Evolutionary conservation across 1,284 basidiomycete species (phyloP), one percentile per base, ranked within the genome.

Genomic region (Singerocomus rubriflavus): DNA sequence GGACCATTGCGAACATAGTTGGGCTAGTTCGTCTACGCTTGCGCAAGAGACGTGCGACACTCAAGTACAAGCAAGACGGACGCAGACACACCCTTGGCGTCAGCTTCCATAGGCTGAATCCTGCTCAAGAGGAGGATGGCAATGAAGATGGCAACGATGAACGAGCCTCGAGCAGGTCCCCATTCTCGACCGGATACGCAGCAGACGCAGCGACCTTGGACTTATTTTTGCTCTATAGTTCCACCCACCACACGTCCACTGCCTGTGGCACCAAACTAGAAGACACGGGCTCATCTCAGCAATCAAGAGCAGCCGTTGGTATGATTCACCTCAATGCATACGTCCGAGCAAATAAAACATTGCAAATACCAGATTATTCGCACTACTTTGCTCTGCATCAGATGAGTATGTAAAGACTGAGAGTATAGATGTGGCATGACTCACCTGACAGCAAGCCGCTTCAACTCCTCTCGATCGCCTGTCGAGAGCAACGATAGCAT

Each of bases 341-440:
- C 16, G 94, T 96, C 52, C 97, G 80, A 25, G 97, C 92, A 67
- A 99, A 97, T 53, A 82, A 49, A 84, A 79, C 3, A 86, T 84
- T 6, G 92, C 92, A 70, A 99, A 98, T 5, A 96, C 93, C 47
- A 99, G 76, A 71, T 99, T 98, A 65, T 95, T 95, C 57, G 85
- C 82, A 1, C 93, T 93, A 62, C 89, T 88, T 55, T 79, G 75
- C 60, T 78, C 85, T 82, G 65, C 26, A 40, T 21, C 21, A 21
- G 4, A 21, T 21, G 21, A 21, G 21, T 4, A 21, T 47, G 13
- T 4, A 9, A 43, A 44, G 34, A 44, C 0, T 2, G 8, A n/a
- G 10, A 1, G 3, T 3, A 27, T 6, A 6, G 1, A 16, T 14
- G 2, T 38, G 14, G 40, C 34, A 21, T 8, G 71, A 5, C 83